Evolutionary conservation across 1,139 yeast species (phyloP), one percentile per base, ranked within the genome.

Genomic region (Saccharomyces pastorianus): DNA sequence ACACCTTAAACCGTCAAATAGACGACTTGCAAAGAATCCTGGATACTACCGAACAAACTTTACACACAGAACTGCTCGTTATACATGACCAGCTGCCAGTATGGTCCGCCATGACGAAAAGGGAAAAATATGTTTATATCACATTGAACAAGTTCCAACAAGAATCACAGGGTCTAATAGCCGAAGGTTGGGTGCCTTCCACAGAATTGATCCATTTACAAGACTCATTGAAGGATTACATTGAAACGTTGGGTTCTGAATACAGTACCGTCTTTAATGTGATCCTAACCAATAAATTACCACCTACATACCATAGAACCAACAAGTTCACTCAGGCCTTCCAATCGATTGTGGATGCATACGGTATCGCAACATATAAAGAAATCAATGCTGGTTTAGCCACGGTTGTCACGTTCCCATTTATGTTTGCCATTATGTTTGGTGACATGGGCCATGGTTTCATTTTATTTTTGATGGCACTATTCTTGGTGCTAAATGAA

Each of bases 361-460:
- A 86, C 68, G 95, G 93, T 66, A 76, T 84, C 58, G 88, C 93
- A 5, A 77, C 85, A 17, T 86, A 86, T 66, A 79, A 85, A 59
- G 95, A 86, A 70, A 85, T 86, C 28, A 86, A 86, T 66, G 88
- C 95, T 1, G 95, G 91, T 58, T 75, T 86, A 59, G 85, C 95
- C 29, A 86, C 95, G 1, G 78, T 84, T 54, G 82, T 86, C 27
- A 86, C 95, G 2, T 86, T 86, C 75, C 95, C 95, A 42, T 86
- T 86, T 66, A 84, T 86, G 89, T 86, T 86, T 72, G 91, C 95
- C 38, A 82, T 86, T 61, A 86, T 86, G 95, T 86, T 86, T 74
- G 95, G 95, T 76, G 95, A 86, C 72, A 71, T 85, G 58, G 95
- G 95, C 27, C 95, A 86, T 69, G 95, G 95, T 3, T 76, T 85